Conservation (phyloP, 805 yeast genomes). For the Wickerhamiella brachini region DNA sequence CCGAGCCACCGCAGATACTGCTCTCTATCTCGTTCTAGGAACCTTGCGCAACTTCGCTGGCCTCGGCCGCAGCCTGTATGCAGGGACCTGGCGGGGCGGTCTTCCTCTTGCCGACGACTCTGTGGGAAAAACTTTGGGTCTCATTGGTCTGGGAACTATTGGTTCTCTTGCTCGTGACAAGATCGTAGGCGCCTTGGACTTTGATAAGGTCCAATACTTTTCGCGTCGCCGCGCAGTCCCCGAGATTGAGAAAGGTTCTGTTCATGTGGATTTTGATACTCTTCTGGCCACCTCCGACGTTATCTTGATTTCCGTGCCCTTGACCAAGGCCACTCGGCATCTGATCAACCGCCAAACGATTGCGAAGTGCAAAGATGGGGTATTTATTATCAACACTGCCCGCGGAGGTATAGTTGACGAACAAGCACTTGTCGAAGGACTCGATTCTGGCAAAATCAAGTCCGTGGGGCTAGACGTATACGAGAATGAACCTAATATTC, state of each 20-base stretch:
- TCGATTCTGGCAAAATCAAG: constrained; percentile 37
- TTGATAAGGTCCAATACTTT: constrained; percentile 37
- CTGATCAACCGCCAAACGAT: constrained; percentile 32
- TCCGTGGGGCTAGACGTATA: constrained; percentile 47
- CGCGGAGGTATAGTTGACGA: constrained; percentile 50
- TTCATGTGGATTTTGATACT: constrained; percentile 34
- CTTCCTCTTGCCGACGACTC: constrained; percentile 37
- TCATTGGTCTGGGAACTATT: constrained; percentile 52
- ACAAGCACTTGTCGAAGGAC: constrained; percentile 32
- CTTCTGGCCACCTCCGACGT: constrained; percentile 36
- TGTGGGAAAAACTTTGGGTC: constrained; percentile 38
- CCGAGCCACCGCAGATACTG: constrained; percentile 45
- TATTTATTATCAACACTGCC: constrained; percentile 42
- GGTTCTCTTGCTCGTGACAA: constrained; percentile 44
- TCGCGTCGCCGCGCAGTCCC: constrained; percentile 35
- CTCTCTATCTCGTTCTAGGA: constrained; percentile 36
- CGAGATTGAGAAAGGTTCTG: constrained; percentile 35
- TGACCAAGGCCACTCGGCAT: constrained; percentile 38
- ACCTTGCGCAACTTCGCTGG: constrained; percentile 35
- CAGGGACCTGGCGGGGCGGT: constrained; percentile 36
- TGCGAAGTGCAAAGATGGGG: constrained; percentile 40
- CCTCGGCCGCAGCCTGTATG: constrained; percentile 31
- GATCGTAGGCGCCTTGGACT: constrained; percentile 33
- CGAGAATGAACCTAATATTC: constrained; percentile 42
- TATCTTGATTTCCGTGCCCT: constrained; percentile 36